Conservation (phyloP, 1,284 basidiomycete species). For the Rhodotorula sp. region DNA sequence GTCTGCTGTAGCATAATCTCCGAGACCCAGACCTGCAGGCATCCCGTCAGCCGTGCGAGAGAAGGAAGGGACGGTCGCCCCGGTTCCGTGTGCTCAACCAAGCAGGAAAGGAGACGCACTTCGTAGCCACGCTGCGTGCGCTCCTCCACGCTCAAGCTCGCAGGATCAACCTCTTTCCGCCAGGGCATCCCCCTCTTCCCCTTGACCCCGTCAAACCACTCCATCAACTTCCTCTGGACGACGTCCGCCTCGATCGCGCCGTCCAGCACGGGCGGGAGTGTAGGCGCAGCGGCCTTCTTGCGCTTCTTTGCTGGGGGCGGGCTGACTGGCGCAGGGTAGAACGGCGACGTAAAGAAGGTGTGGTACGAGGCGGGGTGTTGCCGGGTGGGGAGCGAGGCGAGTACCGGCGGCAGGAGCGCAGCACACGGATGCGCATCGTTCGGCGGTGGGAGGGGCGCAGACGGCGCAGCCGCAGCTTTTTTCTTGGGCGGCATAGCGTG, state of each 20-base stretch:
- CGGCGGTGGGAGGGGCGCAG: neutral
- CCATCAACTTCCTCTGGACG: conserved; percentile 44
- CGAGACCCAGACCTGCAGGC: conserved; percentile 53
- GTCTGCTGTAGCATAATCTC: conserved; percentile 99
- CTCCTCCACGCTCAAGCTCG: conserved; percentile 57
- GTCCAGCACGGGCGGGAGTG: conserved; percentile 6
- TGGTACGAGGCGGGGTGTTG: conserved; percentile 33
- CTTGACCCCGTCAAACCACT: conserved; percentile 69
- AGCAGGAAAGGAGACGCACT: conserved; percentile 53
- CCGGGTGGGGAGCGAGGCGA: conserved; percentile 9
- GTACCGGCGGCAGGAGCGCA: neutral
- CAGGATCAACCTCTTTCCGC: conserved; percentile 67
- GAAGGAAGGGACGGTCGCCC: too few species aligned
- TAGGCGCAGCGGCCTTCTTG: conserved; percentile 3
- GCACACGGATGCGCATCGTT: conserved; percentile 25
- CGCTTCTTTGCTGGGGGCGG: conserved; percentile 12
- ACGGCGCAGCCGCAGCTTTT: neutral
- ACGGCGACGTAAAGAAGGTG: conserved; percentile 27
- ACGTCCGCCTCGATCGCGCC: conserved; percentile 12
- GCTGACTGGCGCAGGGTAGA: neutral
- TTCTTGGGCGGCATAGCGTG: conserved; percentile 15
- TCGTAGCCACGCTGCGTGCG: conserved; percentile 76
- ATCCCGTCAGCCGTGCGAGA: neutral
- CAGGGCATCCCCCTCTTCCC: conserved; percentile 77
- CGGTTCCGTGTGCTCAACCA: neutral